Conservation (phyloP, 495 filamentous ascomycete genomes). For the Filosporella fistucella region DNA sequence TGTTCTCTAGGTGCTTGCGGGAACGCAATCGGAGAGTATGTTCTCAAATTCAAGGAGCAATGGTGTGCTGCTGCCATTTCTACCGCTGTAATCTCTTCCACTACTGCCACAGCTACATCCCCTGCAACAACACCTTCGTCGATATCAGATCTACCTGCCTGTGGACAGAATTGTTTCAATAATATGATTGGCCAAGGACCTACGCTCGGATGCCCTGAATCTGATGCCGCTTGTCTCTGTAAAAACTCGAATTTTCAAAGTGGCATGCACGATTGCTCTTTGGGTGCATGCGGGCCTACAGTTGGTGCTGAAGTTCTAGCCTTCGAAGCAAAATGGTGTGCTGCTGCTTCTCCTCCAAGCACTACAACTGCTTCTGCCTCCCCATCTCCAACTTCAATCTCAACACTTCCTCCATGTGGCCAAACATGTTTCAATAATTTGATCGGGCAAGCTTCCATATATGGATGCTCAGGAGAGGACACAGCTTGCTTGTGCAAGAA, state of each 20-base stretch:
- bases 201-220: constrained; percentile 52
- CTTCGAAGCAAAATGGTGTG: neutral
- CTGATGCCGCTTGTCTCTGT: constrained; percentile 66
- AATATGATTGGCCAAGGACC: constrained; percentile 63
- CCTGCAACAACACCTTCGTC: neutral
- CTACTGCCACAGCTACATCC: neutral
- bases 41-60: neutral
- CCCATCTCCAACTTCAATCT: neutral
- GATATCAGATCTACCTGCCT: neutral
- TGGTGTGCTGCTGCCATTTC: constrained; percentile 4
- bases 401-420: neutral
- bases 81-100: neutral
- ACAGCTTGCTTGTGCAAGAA: constrained; percentile 64
- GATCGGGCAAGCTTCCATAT: constrained; percentile 49
- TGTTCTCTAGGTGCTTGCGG: constrained; percentile 64
- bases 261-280: constrained; percentile 73
- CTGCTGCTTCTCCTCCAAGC: neutral
- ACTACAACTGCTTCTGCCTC: neutral
- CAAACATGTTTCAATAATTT: constrained; percentile 68
- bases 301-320: constrained; percentile 1
- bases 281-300: constrained; percentile 49
- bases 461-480: constrained; percentile 56
- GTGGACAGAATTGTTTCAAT: constrained; percentile 51
- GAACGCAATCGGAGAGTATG: constrained; percentile 4
- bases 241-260: constrained; percentile 57